Evolutionary conservation across 805 yeast genomes (phyloP).

Genomic region (Ogataea paraovalis): DNA sequence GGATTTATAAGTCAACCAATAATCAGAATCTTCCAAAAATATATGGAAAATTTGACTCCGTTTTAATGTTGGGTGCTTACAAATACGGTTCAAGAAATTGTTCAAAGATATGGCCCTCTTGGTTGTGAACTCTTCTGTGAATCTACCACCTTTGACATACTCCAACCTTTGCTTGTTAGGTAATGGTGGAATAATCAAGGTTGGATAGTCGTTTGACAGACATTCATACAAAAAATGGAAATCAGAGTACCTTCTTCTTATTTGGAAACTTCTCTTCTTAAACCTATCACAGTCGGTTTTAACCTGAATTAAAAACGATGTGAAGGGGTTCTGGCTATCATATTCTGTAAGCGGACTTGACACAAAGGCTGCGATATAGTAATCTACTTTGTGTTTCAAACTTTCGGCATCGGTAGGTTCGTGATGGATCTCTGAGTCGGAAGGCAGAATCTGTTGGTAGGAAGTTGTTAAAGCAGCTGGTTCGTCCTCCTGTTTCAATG

Average conservation of each 20-base stretch:
- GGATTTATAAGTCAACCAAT: constrained; percentile 67
- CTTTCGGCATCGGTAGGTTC: neutral
- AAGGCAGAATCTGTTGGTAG: neutral
- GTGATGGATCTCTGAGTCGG: neutral
- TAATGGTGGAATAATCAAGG: constrained; percentile 84
- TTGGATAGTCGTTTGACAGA: constrained; percentile 73
- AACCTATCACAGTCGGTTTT: constrained; percentile 60
- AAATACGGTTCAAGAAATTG: constrained; percentile 67
- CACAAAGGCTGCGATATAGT: constrained; percentile 40
- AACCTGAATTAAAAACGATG: constrained; percentile 66
- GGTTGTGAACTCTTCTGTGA: constrained; percentile 76
- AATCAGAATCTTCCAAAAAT: constrained; percentile 62
- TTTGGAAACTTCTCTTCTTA: constrained; percentile 38
- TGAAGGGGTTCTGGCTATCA: constrained; percentile 74
- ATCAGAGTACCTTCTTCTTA: constrained; percentile 83
- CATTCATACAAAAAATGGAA: constrained; percentile 75
- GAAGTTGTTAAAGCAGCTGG: neutral
- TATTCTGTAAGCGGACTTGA: constrained; percentile 63
- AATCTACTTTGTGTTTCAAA: constrained; percentile 6
- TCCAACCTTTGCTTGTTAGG: constrained; percentile 92
- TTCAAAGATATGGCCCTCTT: constrained; percentile 78
- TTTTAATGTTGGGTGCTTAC: constrained; percentile 68
- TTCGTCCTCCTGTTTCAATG: neutral
- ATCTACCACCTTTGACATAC: constrained; percentile 90
- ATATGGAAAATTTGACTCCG: constrained; percentile 66